Conservation (phyloP, 345 rosid genomes). For the Excoecaria cochinchinensis region DNA sequence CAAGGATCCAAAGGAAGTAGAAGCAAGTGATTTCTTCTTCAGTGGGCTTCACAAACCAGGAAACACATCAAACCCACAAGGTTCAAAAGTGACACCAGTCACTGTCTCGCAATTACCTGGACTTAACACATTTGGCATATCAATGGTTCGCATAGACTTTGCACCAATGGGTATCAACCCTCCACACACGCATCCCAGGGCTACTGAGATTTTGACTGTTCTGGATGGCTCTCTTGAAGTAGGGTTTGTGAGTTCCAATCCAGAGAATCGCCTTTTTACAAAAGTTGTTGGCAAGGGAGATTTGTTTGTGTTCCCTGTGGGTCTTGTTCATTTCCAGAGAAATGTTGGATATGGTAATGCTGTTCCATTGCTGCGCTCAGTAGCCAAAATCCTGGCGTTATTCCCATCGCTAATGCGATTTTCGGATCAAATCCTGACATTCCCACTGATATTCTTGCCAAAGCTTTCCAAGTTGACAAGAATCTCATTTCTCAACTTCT, state of each 20-base stretch:
- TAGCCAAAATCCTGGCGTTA: constrained; percentile 11
- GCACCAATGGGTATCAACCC: constrained; percentile 6
- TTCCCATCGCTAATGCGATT: constrained; percentile 5
- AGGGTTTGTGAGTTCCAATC: constrained; percentile 14
- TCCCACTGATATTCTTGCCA: background rate
- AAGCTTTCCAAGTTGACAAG: constrained; percentile 12
- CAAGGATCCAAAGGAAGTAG: too few relatives aligned
- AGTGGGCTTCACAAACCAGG: too few relatives aligned
- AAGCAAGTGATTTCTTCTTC: too few relatives aligned
- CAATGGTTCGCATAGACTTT: too few relatives aligned
- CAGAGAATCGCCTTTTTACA: constrained; percentile 7
- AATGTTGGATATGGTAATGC: background rate
- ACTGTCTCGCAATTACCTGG: too few relatives aligned
- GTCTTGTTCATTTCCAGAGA: constrained; percentile 6
- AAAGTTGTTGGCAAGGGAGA: constrained; percentile 1
- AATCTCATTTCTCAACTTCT: background rate
- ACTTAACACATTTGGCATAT: too few relatives aligned
- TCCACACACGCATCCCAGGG: constrained; percentile 14
- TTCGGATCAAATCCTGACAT: constrained; percentile 11
- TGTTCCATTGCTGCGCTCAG: constrained; percentile 7
- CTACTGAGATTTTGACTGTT: constrained; percentile 8
- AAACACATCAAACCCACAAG: too few relatives aligned
- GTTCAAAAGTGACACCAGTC: too few relatives aligned
- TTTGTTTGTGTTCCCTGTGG: constrained; percentile 13
- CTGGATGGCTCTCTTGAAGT: background rate